phyloP scores from a whole-genome alignment of 176 grass and related monocot genomes.

The Oropetium thomaeum region DNA sequence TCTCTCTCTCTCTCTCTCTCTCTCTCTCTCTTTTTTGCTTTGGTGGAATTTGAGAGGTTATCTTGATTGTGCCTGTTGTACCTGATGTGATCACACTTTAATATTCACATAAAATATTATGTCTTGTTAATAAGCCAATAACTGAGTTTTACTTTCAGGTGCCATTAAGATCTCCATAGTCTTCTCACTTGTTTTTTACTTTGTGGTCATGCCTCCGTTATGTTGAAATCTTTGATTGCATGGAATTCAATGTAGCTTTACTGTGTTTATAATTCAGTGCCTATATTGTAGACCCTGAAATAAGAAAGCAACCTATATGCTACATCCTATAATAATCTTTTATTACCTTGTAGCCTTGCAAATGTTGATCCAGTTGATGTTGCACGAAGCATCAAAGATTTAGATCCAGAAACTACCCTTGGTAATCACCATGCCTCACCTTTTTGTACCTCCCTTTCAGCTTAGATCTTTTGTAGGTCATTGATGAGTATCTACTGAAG shows the following conservation, averaged over 20 bases:
- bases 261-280: background rate
- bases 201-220: background rate
- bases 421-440: conserved; percentile 43
- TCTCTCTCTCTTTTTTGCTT: too few species aligned
- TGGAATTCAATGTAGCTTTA: background rate
- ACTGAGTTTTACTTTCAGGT: background rate
- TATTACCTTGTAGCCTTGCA: conserved; percentile 66
- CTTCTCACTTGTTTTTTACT: background rate
- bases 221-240: background rate
- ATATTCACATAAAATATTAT: background rate
- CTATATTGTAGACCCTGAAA: background rate
- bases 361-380: conserved; percentile 99
- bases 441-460: background rate
- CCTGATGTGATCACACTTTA: background rate
- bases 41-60: background rate
- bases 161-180: background rate
- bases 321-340: conserved; percentile 28
- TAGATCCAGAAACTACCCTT: conserved; percentile 92
- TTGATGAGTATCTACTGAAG: conserved; percentile 18
- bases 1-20: too few species aligned
- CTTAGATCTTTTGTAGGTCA: conserved; percentile 5
- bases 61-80: background rate
- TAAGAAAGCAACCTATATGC: background rate
- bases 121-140: background rate
- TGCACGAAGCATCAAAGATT: conserved; percentile 85